These are phyloP conservation scores for Mortierella sp. DNA, from an alignment of 371 early-diverging fungal genomes.

Conservation along the genomic window DNA sequence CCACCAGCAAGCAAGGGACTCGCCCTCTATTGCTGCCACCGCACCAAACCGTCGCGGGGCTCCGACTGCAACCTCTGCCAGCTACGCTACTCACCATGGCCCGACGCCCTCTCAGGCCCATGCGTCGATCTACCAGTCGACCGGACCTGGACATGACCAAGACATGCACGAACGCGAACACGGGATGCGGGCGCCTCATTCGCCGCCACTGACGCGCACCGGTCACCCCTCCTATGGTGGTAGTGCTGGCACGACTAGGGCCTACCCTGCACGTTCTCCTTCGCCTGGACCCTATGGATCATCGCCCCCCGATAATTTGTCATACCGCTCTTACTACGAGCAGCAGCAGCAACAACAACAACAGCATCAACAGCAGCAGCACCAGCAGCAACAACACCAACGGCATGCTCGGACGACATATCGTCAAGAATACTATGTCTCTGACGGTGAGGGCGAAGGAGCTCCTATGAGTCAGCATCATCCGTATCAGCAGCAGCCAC, in stretches of 20 bases:
- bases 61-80: conserved; percentile 12
- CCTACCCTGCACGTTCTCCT: conserved; percentile 36
- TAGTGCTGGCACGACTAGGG: conserved; percentile 2
- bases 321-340: conserved; percentile 45
- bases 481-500: conserved; percentile 14
- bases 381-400: conserved; percentile 29
- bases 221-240: conserved; percentile 17
- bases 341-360: conserved; percentile 38
- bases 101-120: conserved; percentile 4
- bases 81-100: conserved; percentile 25
- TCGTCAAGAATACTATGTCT: conserved; percentile 36
- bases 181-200: conserved; percentile 1
- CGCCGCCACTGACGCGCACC: conserved; percentile 13
- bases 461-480: conserved; percentile 24
- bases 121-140: conserved; percentile 20
- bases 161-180: conserved; percentile 31
- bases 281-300: conserved; percentile 38
- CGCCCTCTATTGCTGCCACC: conserved; percentile 2
- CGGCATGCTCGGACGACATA: conserved; percentile 10
- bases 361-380: conserved; percentile 12
- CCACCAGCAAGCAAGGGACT: conserved; percentile 19
- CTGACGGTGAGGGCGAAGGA: conserved; percentile 39
- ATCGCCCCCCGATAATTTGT: conserved; percentile 31
- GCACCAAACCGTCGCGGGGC: conserved; percentile 13
- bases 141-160: conserved; percentile 23